Conservation (phyloP, 805 yeast species). For the Yarrowia sp. region DNA sequence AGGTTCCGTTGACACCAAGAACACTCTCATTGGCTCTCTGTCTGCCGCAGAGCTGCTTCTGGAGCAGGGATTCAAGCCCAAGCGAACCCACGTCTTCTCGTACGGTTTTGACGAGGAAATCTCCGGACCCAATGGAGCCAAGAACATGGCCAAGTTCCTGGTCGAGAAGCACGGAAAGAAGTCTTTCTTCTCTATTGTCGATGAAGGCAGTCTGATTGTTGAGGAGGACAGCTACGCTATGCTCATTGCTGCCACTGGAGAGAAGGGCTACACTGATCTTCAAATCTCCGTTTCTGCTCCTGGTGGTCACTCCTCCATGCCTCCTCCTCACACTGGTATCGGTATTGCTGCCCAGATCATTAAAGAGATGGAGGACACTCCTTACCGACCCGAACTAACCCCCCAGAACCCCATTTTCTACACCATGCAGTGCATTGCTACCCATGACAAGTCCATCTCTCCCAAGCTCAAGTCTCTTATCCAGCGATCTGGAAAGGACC, state of each 20-base stretch:
- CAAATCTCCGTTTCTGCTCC: constrained; percentile 49
- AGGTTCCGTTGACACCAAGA: constrained; percentile 75
- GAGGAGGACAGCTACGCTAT: constrained; percentile 30
- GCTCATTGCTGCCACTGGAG: constrained; percentile 50
- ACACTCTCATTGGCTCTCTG: constrained; percentile 58
- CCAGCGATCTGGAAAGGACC: constrained; percentile 25
- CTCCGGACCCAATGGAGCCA: constrained; percentile 62
- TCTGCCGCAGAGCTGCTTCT: constrained; percentile 61
- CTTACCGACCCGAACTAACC: constrained; percentile 48
- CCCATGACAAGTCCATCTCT: constrained; percentile 42
- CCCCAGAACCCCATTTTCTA: constrained; percentile 58
- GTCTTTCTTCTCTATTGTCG: constrained; percentile 61
- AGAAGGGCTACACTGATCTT: constrained; percentile 52
- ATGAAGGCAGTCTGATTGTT: constrained; percentile 56
- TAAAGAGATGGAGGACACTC: constrained; percentile 53
- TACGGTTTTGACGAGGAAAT: constrained; percentile 82
- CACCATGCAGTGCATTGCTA: constrained; percentile 61
- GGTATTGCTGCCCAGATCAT: constrained; percentile 53
- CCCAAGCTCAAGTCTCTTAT: constrained; percentile 30
- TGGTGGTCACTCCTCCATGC: constrained; percentile 72
- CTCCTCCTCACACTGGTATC: constrained; percentile 73
- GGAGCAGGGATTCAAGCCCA: constrained; percentile 51
- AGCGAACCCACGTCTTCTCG: constrained; percentile 59
- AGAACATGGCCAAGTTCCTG: constrained; percentile 45
- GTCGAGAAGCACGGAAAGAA: constrained; percentile 56